Evolutionary conservation across 164 flowering plant species (phyloP), one percentile per base, ranked within the genome.

Genomic region (Hamamelis virginiana): DNA sequence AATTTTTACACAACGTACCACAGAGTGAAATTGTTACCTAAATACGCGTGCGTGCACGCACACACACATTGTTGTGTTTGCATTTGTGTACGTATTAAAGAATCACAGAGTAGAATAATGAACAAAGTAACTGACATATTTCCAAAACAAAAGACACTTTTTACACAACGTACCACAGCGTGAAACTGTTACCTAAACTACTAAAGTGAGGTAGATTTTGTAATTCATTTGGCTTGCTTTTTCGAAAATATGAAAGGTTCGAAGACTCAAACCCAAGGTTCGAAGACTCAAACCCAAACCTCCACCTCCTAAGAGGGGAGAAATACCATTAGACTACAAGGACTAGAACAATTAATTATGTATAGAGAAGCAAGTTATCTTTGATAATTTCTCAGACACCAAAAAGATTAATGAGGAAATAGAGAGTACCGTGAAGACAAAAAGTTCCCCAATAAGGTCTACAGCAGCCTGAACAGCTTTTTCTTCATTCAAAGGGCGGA

Each of bases 381-480:
- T 55, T 46, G 16, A 18, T 28, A 28, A 59, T 38, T 2, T 1
- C 15, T 16, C n/a, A 26, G 38, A 33, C 18, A 23, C 63, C 28
- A 15, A 28, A 50, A 62, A 10, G 45, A 41, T n/a, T 5, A 25
- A 22, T 33, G 19, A 28, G 51, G n/a, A 11, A 58, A 62, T 11
- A 12, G 68, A 45, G 19, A 25, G 9, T 87, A 94, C 98, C 86
- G 91, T 62, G 76, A 92, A 90, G 59, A 94, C 83, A 62, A 94
- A 90, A 62, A 89, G 26, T 66, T 94, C 98, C 12, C 98, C 98
- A 69, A 94, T 67, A 71, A 94, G 89, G 71, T 92, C 97, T 5
- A 78, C 87, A 67, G 97, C 95, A 76, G 87, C 94, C 76, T 90
- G 95, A 74, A 94, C 92, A 80, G 98, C 98, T 78, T 83, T 94